Evolutionary conservation across 106 monocot species (phyloP), one percentile per base, ranked within the genome.

Genomic region (Amphibolis antarctica): DNA sequence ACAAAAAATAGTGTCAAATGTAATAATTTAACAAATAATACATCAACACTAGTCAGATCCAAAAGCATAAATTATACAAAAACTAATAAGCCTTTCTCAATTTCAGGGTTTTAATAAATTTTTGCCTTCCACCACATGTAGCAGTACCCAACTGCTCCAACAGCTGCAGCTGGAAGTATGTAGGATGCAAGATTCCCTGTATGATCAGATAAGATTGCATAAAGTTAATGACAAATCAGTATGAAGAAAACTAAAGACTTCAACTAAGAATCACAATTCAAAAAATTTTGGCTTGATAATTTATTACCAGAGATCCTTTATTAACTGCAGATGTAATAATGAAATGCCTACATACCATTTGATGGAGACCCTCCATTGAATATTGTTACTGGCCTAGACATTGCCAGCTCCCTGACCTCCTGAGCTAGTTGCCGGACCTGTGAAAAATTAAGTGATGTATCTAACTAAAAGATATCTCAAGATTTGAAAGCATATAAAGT

Each of bases 101-200:
- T 12, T 55, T 55, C 42, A 18, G 55, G 25, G 26, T 57, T 28
- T 5, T 44, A 54, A 30, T 43, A 23, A 47, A 53, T 68, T 52
- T 64, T 80, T 88, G 63, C 92, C 88, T 92, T 92, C 92, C 84
- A 92, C 88, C 87, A 78, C 85, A 92, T 92, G 31, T 92, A 92
- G 71, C 92, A 92, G 74, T 92, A 92, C 11, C 92, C 92, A 71
- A 82, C 74, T 21, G 82, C 92, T 76, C 92, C 92, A 78, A 85
- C 62, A 46, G 92, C 88, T 55, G 92, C 85, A 44, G 92, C 92
- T 59, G 92, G 92, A 45, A 92, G 44, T 69, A 88, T 64, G 69
- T 80, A 92, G 31, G 80, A 82, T 68, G 75, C 49, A 36, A 92
- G 66, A 68, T 36, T 72, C n/a, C 92, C 92, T 74, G 53, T 11